phyloP scores from a whole-genome alignment of 352 stramenopile genomes.

The Globisporangium perplexum region DNA sequence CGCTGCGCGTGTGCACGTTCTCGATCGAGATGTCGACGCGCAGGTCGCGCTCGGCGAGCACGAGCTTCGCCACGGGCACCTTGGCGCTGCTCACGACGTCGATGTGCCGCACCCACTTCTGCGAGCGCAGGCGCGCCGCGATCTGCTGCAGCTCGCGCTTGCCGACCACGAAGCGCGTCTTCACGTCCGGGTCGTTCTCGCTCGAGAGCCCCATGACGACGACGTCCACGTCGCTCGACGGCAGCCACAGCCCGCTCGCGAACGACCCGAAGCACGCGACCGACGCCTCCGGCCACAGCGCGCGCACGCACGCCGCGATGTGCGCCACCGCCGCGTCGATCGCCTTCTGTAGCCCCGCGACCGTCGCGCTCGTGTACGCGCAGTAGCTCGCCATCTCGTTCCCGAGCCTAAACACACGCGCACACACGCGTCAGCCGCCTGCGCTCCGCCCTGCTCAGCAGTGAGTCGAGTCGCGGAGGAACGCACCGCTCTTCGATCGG shows the following conservation, averaged over 20 bases:
- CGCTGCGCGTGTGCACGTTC: slow-evolving; percentile 69
- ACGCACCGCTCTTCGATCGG: slow-evolving; percentile 28
- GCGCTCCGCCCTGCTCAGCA: too few species aligned
- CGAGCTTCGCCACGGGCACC: slow-evolving; percentile 82
- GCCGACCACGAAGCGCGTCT: slow-evolving; percentile 40
- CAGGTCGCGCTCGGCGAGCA: slow-evolving; percentile 48
- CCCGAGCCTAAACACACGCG: slow-evolving; percentile 22
- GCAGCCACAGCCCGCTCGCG: slow-evolving; percentile 82
- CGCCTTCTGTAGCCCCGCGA: slow-evolving; percentile 40
- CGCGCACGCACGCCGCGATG: slow-evolving; percentile 54
- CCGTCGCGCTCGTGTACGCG: slow-evolving; percentile 51
- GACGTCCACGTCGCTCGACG: slow-evolving; percentile 86
- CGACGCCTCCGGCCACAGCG: slow-evolving; percentile 69
- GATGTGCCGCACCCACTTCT: slow-evolving; percentile 73
- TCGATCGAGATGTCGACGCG: slow-evolving; percentile 89
- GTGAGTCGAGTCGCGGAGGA: not conserved
- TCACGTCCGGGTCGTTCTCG: slow-evolving; percentile 27
- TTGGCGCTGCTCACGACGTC: slow-evolving; percentile 80
- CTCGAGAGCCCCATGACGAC: slow-evolving; percentile 70
- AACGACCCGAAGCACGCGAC: slow-evolving; percentile 83
- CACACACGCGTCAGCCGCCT: not conserved
- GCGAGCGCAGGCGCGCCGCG: slow-evolving; percentile 31
- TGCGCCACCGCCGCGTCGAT: slow-evolving; percentile 74
- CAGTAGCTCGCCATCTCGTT: slow-evolving; percentile 63
- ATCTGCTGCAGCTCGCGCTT: slow-evolving; percentile 59